Evolutionary conservation across 1,139 yeast species (phyloP), one percentile per base, ranked within the genome.

Genomic region (Suhomyces kunorum): DNA sequence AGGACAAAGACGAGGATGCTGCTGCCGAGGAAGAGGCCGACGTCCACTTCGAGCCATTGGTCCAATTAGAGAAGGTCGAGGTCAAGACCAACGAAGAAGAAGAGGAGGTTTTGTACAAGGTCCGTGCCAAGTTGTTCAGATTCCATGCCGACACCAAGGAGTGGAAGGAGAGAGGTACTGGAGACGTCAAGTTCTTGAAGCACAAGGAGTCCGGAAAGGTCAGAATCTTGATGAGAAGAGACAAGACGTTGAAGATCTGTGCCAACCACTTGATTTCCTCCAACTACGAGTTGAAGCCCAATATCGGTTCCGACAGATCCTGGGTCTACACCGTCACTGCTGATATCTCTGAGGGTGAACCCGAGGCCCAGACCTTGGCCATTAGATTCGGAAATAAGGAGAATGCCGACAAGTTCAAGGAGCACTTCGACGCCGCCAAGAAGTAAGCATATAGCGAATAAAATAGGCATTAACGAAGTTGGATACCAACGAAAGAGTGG

Each of bases 131-230:
- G 71, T 77, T 92, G 62, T 92, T 92, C 77, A 84, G 89, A 68
- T 92, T 84, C 74, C 87, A 84, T 60, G 76, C 75, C 46, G 89
- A 84, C 49, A 63, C 83, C 44, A 87, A 87, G 61, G 98, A 92
- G 71, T 92, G 99, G 98, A 92, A 94, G 69, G 99, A 94, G 76
- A 87, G 98, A 75, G 98, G 98, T 54, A 89, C 97, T 32, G 99
- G 98, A 57, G 98, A 92, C 61, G 97, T 90, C 57, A 88, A 90
- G 71, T 88, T 92, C 68, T 80, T 92, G 64, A 80, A 92, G 73
- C 96, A 90, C 74, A 88, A 87, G 69, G 71, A 71, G 47, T 72
- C 88, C 43, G 77, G 79, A 43, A 90, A 87, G 72, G 87, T 86
- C 49, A 84, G 98, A 72, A 70, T 92, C 52, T 77, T 92, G 63